A percentile compares a stretch with the other conserved stretches of the same genome.
Conservation (phyloP, 345 rosid genomes). For the Odontarrhena argentea region DNA sequence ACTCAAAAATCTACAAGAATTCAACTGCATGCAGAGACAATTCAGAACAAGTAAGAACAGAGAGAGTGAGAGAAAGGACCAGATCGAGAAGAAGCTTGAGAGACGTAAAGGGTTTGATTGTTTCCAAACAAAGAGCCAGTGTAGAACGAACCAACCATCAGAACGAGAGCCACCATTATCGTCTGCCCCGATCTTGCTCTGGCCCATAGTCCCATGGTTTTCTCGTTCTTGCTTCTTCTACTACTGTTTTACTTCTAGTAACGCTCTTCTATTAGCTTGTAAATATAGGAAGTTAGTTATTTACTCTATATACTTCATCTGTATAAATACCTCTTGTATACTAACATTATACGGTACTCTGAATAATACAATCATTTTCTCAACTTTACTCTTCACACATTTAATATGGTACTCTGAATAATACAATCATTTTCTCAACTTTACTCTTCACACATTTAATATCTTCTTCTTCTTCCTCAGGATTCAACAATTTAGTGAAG, state of each 20-base stretch:
- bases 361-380: no score
- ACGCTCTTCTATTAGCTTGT: neutral
- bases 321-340: no score
- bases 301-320: no score
- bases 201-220: constrained; percentile 54
- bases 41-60: neutral
- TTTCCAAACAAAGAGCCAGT: constrained; percentile 76
- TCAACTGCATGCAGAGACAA: constrained; percentile 21
- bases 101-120: constrained; percentile 54
- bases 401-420: no score
- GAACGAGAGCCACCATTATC: constrained; percentile 66
- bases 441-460: no score
- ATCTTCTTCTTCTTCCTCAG: constrained; percentile 19
- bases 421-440: no score
- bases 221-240: neutral
- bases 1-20: constrained; percentile 12
- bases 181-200: constrained; percentile 69
- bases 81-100: constrained; percentile 43
- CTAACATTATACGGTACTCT: no score
- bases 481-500: constrained; percentile 20
- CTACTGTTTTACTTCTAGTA: neutral
- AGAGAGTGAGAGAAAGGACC: constrained; percentile 23
- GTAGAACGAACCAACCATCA: constrained; percentile 81
- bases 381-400: no score
- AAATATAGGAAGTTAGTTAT: no score